Evolutionary conservation across 2,329 filamentous ascomycete genomes (phyloP), one percentile per base, ranked within the genome.

Genomic region (Sordariomycetes sp.): DNA sequence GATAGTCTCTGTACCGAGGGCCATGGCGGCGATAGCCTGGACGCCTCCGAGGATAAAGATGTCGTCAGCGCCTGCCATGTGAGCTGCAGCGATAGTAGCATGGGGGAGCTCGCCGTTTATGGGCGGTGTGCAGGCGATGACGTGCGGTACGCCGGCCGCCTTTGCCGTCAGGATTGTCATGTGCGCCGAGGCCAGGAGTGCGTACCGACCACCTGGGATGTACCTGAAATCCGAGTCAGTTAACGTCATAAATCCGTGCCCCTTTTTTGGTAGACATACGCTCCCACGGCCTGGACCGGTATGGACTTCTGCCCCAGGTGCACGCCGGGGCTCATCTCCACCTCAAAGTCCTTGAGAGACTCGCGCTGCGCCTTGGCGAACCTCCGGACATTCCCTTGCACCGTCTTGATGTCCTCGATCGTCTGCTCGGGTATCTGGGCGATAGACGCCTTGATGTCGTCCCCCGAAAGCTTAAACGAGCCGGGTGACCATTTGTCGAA

Each of bases 91-190:
- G 3, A 81, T 69, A 0, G 78, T 80, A 0, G 75, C 72, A 51
- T 69, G 64, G 0, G 79, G 78, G 24, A 82, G 70, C 55, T 75
- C 56, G 2, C 78, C 79, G 0, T 64, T 63, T 58, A 79, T 79
- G 0, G 78, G 79, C 4, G 78, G 79, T 6, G 79, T 81, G 64
- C 75, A 80, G 14, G 68, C 77, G 7, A 78, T 70, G 3, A 81
- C 77, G 55, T 75, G 67, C n/a, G 68, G 67, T 1, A 80, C 77
- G 2, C 79, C 79, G 5, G 79, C 78, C 4, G 76, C 75, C 62
- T 81, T 81, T 24, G 78, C 78, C 0, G 78, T 81, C 4, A 80
- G 64, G 53, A 81, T 79, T 2, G 78, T 80, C 79, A 80, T 81
- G 64, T 81, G 79, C 2, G 76, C 76, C 8, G 74, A 77, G 1